These are phyloP conservation scores for Zychaea mexicana DNA, from an alignment of 371 early-diverging fungal species.

Conservation along the genomic window DNA sequence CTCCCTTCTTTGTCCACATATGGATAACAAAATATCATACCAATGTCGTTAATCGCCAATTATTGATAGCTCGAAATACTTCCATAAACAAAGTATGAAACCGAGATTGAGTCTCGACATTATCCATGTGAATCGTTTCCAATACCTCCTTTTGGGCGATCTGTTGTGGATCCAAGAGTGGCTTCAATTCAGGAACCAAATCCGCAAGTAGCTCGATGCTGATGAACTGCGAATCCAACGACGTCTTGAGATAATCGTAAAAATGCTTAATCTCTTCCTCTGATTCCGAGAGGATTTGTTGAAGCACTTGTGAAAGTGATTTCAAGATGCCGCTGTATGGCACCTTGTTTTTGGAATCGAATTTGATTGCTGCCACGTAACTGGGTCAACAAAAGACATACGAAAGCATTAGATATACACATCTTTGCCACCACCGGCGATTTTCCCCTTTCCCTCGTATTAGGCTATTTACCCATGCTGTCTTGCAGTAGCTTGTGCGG, in stretches of 20 bases:
- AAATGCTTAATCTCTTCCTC: constrained; percentile 40
- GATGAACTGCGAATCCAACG: constrained; percentile 35
- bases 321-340: constrained; percentile 43
- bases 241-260: constrained; percentile 30
- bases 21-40: too few relatives aligned
- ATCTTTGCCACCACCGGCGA: not conserved
- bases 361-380: constrained; percentile 42
- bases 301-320: constrained; percentile 43
- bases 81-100: constrained; percentile 45
- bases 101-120: constrained; percentile 39
- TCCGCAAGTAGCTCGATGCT: constrained; percentile 37
- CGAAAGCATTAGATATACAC: too few relatives aligned
- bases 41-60: constrained; percentile 46
- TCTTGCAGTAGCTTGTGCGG: constrained; percentile 37
- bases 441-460: not conserved
- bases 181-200: constrained; percentile 42
- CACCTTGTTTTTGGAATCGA: constrained; percentile 36
- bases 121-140: constrained; percentile 24
- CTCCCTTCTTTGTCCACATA: too few relatives aligned
- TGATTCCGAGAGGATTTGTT: constrained; percentile 47
- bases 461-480: constrained; percentile 31
- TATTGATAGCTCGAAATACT: constrained; percentile 38
- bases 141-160: constrained; percentile 13
- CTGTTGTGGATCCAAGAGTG: constrained; percentile 22
- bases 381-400: too few relatives aligned